phyloP scores from a whole-genome alignment of 75 land plant species.

The Cunninghamia lanceolata region DNA sequence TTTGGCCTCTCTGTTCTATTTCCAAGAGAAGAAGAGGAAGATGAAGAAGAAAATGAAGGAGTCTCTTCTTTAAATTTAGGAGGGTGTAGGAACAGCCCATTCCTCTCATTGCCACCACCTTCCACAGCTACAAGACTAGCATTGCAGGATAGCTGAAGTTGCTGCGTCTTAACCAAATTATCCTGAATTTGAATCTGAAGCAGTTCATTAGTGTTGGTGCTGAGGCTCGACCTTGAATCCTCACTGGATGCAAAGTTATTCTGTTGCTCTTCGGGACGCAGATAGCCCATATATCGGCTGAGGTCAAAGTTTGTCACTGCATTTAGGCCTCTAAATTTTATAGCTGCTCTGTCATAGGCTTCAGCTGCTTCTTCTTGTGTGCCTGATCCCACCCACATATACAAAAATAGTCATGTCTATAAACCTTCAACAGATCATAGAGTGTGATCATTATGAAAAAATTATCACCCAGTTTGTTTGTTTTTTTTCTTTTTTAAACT shows the following conservation, averaged over 20 bases:
- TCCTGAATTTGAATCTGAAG: background rate
- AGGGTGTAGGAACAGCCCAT: background rate
- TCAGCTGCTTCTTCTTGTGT: conserved; percentile 80
- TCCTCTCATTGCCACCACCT: background rate
- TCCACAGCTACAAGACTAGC: background rate
- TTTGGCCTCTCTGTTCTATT: background rate
- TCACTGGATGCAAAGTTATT: background rate
- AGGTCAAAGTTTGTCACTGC: conserved; percentile 77
- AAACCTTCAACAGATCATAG: background rate
- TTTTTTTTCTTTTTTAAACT: background rate
- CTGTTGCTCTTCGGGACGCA: conserved; percentile 3
- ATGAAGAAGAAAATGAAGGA: background rate
- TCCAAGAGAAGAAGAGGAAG: background rate
- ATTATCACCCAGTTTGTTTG: background rate
- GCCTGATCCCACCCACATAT: conserved; percentile 16
- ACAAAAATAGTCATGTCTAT: background rate
- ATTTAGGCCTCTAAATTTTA: conserved; percentile 63
- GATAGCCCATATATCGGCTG: conserved; percentile 61
- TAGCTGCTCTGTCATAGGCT: conserved; percentile 77
- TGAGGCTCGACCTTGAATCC: background rate
- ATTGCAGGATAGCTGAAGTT: background rate
- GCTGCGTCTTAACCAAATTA: background rate
- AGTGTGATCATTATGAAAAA: background rate
- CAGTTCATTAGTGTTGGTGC: background rate
- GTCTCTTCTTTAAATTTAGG: background rate